Conservation (phyloP, 495 filamentous ascomycete species). For the Neurospora sp. region DNA sequence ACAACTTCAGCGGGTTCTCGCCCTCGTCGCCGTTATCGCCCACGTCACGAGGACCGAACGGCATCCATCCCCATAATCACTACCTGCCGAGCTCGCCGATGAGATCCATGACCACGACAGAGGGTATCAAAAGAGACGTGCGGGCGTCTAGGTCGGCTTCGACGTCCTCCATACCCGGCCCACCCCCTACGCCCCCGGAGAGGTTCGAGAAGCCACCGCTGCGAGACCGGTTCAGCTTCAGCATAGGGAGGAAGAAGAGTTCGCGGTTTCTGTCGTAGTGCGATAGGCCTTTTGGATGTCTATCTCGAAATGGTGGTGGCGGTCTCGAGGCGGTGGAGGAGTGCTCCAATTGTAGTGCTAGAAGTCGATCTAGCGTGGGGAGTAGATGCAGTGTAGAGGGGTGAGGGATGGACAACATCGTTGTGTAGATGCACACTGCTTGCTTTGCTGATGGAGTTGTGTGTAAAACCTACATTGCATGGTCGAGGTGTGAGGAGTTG, state of each 20-base stretch:
- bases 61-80: not conserved
- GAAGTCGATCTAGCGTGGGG: not conserved
- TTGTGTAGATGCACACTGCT: not conserved
- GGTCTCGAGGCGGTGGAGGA: not conserved
- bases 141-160: not conserved
- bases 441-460: not conserved
- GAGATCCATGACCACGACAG: conserved; percentile 3
- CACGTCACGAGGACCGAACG: not conserved
- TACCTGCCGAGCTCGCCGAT: conserved; percentile 6
- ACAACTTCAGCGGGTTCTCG: not conserved
- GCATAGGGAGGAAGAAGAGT: conserved; percentile 52
- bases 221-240: conserved; percentile 47
- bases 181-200: not conserved
- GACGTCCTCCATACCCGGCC: not conserved
- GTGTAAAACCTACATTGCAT: not conserved
- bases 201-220: conserved; percentile 13
- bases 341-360: not conserved
- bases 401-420: not conserved
- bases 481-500: not conserved
- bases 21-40: not conserved
- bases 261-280: conserved; percentile 27
- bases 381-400: not conserved
- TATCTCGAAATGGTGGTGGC: not conserved
- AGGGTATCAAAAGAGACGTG: conserved; percentile 2
- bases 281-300: not conserved